Evolutionary conservation across 2,329 filamentous ascomycete species (phyloP).

Genomic region (Neonectria faginata): DNA sequence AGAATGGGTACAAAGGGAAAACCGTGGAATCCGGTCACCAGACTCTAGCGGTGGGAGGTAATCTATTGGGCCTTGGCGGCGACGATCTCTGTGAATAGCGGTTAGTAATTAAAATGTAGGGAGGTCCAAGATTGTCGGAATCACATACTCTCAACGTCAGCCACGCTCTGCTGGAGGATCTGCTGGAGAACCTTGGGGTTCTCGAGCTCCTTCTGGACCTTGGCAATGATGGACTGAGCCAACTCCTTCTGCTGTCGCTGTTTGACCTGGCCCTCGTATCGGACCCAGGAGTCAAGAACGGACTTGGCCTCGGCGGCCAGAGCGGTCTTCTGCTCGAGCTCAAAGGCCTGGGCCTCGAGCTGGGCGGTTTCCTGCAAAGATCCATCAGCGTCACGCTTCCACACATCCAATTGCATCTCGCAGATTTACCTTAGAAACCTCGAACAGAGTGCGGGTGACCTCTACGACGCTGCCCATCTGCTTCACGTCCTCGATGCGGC

Average conservation of each 20-base stretch:
- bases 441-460: slow-evolving; percentile 96
- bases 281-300: slow-evolving; percentile 97
- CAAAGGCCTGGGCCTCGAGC: slow-evolving; percentile 95
- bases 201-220: slow-evolving; percentile 98
- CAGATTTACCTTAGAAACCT: slow-evolving; percentile 89
- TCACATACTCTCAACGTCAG: slow-evolving; percentile 90
- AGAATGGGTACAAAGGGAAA: slow-evolving; percentile 67
- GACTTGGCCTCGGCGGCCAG: slow-evolving; percentile 92
- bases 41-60: slow-evolving; percentile 50
- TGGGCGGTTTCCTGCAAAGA: slow-evolving; percentile 86
- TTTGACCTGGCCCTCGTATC: slow-evolving; percentile 99
- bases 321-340: slow-evolving; percentile 96
- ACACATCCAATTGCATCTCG: slow-evolving; percentile 27
- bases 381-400: slow-evolving; percentile 38
- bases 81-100: slow-evolving; percentile 65
- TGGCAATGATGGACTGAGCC: slow-evolving; percentile 90
- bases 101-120: slow-evolving; percentile 48
- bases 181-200: slow-evolving; percentile 97
- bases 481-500: slow-evolving; percentile 92
- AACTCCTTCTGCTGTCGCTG: slow-evolving; percentile 98
- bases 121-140: neutral
- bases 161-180: slow-evolving; percentile 96
- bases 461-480: slow-evolving; percentile 95
- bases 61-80: slow-evolving; percentile 73
- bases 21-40: slow-evolving; percentile 51